A percentile compares a stretch with the other conserved stretches of the same genome.
Conservation (phyloP, 164 flowering plant genomes). For the Vitis cinerea region DNA sequence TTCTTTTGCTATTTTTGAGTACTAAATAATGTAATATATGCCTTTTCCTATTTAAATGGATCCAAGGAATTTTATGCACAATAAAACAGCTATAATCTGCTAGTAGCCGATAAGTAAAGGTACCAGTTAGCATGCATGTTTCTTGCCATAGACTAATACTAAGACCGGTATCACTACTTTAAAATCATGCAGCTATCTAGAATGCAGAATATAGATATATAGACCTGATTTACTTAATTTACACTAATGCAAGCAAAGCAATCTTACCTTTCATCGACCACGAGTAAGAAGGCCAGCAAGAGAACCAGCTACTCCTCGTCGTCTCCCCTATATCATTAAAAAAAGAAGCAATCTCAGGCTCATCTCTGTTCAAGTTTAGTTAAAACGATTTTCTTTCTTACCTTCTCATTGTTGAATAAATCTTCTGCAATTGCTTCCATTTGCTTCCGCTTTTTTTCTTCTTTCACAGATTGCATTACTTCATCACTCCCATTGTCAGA, state of each 20-base stretch:
- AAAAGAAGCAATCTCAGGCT: neutral
- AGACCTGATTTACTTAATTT: no score
- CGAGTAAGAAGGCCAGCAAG: slow-evolving; percentile 49
- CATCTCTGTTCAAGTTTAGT: neutral
- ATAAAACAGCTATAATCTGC: no score
- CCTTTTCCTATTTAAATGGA: no score
- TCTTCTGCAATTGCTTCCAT: slow-evolving; percentile 87
- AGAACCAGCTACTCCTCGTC: slow-evolving; percentile 54
- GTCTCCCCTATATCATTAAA: slow-evolving; percentile 38
- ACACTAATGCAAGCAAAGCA: neutral
- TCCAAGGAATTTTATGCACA: no score
- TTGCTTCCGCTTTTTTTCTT: slow-evolving; percentile 82
- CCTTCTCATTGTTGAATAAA: slow-evolving; percentile 73
- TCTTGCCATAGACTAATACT: no score
- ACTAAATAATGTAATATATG: no score
- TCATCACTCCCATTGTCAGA: slow-evolving; percentile 56
- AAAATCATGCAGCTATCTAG: no score
- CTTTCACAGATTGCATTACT: slow-evolving; percentile 52
- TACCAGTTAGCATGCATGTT: no score
- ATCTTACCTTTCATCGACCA: slow-evolving; percentile 26
- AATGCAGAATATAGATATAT: no score
- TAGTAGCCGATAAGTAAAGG: no score
- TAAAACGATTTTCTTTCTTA: slow-evolving; percentile 11
- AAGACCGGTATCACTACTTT: no score
- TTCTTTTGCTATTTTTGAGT: no score